phyloP scores from a whole-genome alignment of 495 filamentous ascomycete species.

The Ramalina intermedia region DNA sequence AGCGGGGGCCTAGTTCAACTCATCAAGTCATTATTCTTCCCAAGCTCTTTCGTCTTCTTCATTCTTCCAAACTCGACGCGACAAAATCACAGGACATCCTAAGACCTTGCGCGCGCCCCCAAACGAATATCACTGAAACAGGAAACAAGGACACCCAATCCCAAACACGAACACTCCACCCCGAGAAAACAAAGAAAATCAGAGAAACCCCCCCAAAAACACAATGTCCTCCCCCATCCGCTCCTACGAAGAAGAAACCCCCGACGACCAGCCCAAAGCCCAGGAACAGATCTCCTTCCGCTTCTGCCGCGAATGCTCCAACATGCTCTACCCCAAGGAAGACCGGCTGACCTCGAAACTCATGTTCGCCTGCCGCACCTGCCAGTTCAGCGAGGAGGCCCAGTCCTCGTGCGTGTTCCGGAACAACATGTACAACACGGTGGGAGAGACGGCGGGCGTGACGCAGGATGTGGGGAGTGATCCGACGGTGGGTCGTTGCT shows the following conservation, averaged over 20 bases:
- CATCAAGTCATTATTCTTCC: too few species aligned
- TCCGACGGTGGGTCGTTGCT: slow-evolving; percentile 74
- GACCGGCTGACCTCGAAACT: slow-evolving; percentile 50
- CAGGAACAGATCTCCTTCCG: slow-evolving; percentile 77
- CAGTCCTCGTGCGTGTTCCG: slow-evolving; percentile 77
- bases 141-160: too few species aligned
- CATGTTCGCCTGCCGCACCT: slow-evolving; percentile 77
- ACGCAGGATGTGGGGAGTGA: slow-evolving; percentile 92
- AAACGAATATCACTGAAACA: too few species aligned
- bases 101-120: too few species aligned
- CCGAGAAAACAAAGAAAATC: too few species aligned
- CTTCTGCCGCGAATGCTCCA: slow-evolving; percentile 97
- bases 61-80: too few species aligned
- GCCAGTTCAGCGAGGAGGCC: slow-evolving; percentile 77
- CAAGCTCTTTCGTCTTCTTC: too few species aligned
- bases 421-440: slow-evolving; percentile 74
- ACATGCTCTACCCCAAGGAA: slow-evolving; percentile 96
- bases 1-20: too few species aligned
- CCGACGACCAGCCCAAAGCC: slow-evolving; percentile 24
- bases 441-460: slow-evolving; percentile 91
- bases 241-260: slow-evolving; percentile 34
- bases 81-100: too few species aligned
- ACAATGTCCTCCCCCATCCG: slow-evolving; percentile 41
- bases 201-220: too few species aligned
- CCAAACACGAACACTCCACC: too few species aligned